Evolutionary conservation across 1,284 basidiomycete species (phyloP), one percentile per base, ranked within the genome.

Genomic region (Mycena citricolor): DNA sequence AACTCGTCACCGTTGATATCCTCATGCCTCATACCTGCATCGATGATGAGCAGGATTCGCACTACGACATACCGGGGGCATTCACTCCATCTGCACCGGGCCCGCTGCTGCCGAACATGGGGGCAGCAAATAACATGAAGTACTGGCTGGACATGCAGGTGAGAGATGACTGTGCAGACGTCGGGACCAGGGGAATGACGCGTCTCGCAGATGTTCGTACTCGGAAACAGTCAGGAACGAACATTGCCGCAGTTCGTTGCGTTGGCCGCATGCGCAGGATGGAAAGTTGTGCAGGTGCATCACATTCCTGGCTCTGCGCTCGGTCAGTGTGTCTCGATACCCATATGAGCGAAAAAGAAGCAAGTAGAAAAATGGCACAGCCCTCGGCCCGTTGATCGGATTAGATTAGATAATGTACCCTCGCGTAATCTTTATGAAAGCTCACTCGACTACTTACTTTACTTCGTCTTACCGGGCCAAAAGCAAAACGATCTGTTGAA

Each of bases 1-100:
- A 54, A 33, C 56, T 68, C 16, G 20, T 68, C 12, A 25, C 65
- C 2, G 50, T 64, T 19, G 67, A 67, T 11, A 54, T 47, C 17
- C 39, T 61, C 24, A 13, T 49, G 7, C 44, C 39, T 3, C 40
- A 35, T 37, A 40, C 51, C 2, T 44, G 38, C 29, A 14, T 5
- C 33, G 37, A 41, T 22, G 7, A 24, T 12, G 24, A 13, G 29
- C 17, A n/a, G n/a, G n/a, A n/a, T n/a, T n/a, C 39, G 19, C n/a
- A 42, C 25, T n/a, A 41, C 21, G 13, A 42, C 25, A 37, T 51
- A 32, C 42, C 52, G 10, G 52, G 52, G 10, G 39, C 49, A 2
- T 31, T 36, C 12, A 31, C 17, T 8, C 21, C 44, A 7, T 44
- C 47, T 14, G 55, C 54, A 3, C 58, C 59, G 0, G 36, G 39